Evolutionary conservation across 306 rosid species (phyloP).

Genomic region (Morella rubra): DNA sequence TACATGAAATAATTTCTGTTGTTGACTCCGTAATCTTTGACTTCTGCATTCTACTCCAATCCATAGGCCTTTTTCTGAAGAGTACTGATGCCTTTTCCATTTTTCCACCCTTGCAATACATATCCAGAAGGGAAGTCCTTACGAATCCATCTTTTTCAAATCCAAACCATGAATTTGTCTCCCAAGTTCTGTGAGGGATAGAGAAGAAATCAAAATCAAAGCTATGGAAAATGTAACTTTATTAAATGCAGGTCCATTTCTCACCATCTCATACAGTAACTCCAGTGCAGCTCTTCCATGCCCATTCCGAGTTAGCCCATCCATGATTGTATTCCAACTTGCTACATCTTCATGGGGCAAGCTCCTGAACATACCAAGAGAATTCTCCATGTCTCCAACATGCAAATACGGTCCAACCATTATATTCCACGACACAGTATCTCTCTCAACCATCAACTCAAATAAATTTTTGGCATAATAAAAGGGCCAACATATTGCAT

Average conservation of each 20-base stretch:
- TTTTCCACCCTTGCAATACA: conserved; percentile 68
- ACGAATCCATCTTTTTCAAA: conserved; percentile 51
- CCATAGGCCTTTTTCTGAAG: conserved; percentile 49
- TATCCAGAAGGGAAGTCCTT: conserved; percentile 66
- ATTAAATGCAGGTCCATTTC: conserved; percentile 43
- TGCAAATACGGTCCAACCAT: conserved; percentile 62
- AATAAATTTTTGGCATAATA: conserved; percentile 55
- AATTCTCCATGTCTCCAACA: conserved; percentile 51
- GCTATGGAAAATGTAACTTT: conserved; percentile 62
- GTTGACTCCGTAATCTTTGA: conserved; percentile 33
- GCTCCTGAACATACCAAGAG: conserved; percentile 58
- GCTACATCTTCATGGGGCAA: conserved; percentile 64
- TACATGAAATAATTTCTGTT: conserved; percentile 62
- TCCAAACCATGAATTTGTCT: conserved; percentile 72
- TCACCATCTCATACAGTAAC: conserved; percentile 62
- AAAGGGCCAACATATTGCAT: conserved; percentile 60
- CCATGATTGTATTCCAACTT: conserved; percentile 80
- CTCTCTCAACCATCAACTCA: conserved; percentile 48
- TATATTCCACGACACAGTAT: conserved; percentile 63
- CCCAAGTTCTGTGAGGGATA: conserved; percentile 56
- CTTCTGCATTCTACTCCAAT: conserved; percentile 23
- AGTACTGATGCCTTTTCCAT: conserved; percentile 61
- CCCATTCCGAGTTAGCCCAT: conserved; percentile 70
- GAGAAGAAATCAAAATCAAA: conserved; percentile 71
- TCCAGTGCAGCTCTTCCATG: conserved; percentile 49